These are phyloP conservation scores for Neostapfia colusana DNA, from an alignment of 176 grass and related monocot species.

Conservation along the genomic window DNA sequence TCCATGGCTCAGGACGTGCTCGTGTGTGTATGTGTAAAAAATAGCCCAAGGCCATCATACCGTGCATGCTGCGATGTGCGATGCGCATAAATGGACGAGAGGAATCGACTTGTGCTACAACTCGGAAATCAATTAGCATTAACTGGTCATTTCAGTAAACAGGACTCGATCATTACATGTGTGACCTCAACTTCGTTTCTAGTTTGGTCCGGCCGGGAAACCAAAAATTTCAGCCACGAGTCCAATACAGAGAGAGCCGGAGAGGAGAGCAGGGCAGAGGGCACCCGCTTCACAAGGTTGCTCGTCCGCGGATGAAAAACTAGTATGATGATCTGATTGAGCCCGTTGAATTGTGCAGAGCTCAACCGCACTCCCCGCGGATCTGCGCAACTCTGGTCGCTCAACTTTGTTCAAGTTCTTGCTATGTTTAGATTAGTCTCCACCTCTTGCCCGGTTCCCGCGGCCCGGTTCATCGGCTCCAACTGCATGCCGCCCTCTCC, in stretches of 20 bases:
- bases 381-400: not conserved
- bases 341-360: not conserved
- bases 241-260: no score
- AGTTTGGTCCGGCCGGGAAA: no score
- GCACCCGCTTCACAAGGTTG: no score
- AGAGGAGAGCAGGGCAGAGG: no score
- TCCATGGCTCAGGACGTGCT: not conserved
- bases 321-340: not conserved
- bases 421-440: conserved; percentile 12
- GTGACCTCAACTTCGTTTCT: no score
- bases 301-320: no score
- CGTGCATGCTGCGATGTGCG: not conserved
- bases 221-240: no score
- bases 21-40: no score
- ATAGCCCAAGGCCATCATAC: not conserved
- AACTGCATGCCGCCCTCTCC: conserved; percentile 11
- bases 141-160: not conserved
- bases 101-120: not conserved
- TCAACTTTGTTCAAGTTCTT: not conserved
- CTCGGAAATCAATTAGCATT: not conserved
- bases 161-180: no score
- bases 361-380: not conserved
- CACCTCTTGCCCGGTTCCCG: conserved; percentile 13
- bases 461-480: conserved; percentile 16
- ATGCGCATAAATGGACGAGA: not conserved